Conservation (phyloP, 805 yeast genomes). For the Kazachstania kunashirensis region DNA sequence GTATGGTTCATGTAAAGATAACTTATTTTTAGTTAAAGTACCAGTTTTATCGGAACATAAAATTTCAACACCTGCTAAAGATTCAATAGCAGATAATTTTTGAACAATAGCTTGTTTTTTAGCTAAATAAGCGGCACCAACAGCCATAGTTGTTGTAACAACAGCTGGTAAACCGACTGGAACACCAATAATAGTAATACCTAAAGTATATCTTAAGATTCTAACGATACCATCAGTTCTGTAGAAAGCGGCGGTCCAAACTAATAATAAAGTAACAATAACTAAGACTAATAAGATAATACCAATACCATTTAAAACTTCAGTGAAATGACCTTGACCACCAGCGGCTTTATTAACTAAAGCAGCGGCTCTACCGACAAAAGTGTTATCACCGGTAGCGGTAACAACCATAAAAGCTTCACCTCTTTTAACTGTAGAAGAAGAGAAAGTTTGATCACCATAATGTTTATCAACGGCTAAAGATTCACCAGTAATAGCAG, state of each 20-base stretch:
- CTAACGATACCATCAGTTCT: constrained; percentile 79
- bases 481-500: constrained; percentile 97
- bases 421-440: constrained; percentile 93
- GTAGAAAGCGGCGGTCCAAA: constrained; percentile 93
- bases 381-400: constrained; percentile 91
- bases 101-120: constrained; percentile 96
- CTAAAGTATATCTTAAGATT: constrained; percentile 85
- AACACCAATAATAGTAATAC: constrained; percentile 94
- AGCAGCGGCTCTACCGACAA: constrained; percentile 96
- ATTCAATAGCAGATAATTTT: constrained; percentile 92
- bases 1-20: constrained; percentile 93
- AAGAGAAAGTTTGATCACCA: constrained; percentile 83
- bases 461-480: constrained; percentile 85
- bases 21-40: constrained; percentile 94
- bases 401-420: constrained; percentile 89
- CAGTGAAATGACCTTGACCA: constrained; percentile 94
- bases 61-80: constrained; percentile 95
- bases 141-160: constrained; percentile 98
- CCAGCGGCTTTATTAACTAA: constrained; percentile 88
- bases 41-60: constrained; percentile 98
- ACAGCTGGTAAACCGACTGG: constrained; percentile 99
- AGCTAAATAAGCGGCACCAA: constrained; percentile 98
- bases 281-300: constrained; percentile 82
- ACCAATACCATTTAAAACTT: constrained; percentile 96
- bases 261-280: constrained; percentile 74